These are phyloP conservation scores for Tylopilus intermedius DNA, from an alignment of 768 basidiomycete species.

Conservation along the genomic window DNA sequence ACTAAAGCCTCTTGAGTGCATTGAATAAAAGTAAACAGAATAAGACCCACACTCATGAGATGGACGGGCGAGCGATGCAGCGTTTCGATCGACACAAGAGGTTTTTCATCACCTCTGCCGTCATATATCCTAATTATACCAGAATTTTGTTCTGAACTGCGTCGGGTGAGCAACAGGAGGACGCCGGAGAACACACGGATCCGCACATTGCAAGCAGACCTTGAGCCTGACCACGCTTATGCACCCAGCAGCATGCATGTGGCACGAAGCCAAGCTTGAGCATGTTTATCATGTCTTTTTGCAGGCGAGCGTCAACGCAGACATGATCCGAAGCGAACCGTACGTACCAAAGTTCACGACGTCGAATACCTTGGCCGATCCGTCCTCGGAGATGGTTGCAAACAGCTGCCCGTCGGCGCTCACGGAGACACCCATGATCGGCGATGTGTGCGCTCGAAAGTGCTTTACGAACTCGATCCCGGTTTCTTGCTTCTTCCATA, in stretches of 20 bases:
- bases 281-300: conserved; percentile 96
- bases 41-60: conserved; percentile 70
- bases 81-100: conserved; percentile 68
- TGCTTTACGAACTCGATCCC: conserved; percentile 99
- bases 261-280: conserved; percentile 85
- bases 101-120: conserved; percentile 76
- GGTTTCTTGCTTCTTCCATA: conserved; percentile 98
- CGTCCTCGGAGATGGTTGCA: conserved; percentile 88
- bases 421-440: conserved; percentile 74
- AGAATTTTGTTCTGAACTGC: conserved; percentile 71
- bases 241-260: conserved; percentile 92
- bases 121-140: conserved; percentile 87
- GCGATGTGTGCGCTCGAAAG: conserved; percentile 85
- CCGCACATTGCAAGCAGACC: conserved; percentile 82
- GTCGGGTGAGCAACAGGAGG: conserved; percentile 13
- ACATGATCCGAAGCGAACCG: background rate
- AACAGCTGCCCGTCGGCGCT: conserved; percentile 90
- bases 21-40: background rate
- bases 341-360: conserved; percentile 92
- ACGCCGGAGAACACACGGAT: conserved; percentile 17
- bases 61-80: conserved; percentile 89
- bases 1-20: conserved; percentile 43
- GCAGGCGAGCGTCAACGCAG: background rate
- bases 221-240: conserved; percentile 81
- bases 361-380: conserved; percentile 92